Evolutionary conservation across 306 rosid species (phyloP), one percentile per base, ranked within the genome.

Genomic region (Abrus precatorius): DNA sequence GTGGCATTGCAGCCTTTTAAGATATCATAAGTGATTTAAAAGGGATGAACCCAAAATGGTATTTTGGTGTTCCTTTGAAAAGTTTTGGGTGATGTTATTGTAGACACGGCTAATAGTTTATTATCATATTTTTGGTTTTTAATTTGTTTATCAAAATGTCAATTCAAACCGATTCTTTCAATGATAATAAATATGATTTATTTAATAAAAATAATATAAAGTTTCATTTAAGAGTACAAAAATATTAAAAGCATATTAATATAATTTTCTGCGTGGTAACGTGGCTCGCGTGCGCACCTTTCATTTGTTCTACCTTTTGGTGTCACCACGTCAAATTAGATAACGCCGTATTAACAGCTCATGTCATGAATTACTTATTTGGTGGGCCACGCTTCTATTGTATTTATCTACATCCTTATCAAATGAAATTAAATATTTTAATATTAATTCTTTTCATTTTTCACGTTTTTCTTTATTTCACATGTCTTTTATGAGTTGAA

Each of bases 31-130:
- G 20, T 20, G 20, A 20, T 20, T 20, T 20, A 20, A 20, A 20
- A 36, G 4, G 4, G 40, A 36, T 36, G 2, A 36, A 36, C 4
- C 2, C 40, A 36, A 36, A 36, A 36, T 36, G 40, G 40, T 14
- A n/a, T 52, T 14, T 52, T n/a, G 28, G 57, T 52, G 5, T 52
- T 52, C 57, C 57, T 52, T 52, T 52, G 28, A 52, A n/a, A 52
- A 52, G 8, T 52, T 52, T 52, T 52, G 57, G 57, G 57, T n/a
- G 57, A 52, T 52, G 57, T n/a, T n/a, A 52, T 52, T 52, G 29
- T 7, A 3, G 57, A 52, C 28, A 52, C 8, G 29, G 1, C n/a
- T 52, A 27, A n/a, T n/a, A 4, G 40, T 52, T 14, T 52, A 14
- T 2, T 14, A 52, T 13, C 57, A n/a, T 52, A 2, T n/a, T 52